Evolutionary conservation across 164 flowering plant genomes (phyloP).

Genomic region (Piper longum): DNA sequence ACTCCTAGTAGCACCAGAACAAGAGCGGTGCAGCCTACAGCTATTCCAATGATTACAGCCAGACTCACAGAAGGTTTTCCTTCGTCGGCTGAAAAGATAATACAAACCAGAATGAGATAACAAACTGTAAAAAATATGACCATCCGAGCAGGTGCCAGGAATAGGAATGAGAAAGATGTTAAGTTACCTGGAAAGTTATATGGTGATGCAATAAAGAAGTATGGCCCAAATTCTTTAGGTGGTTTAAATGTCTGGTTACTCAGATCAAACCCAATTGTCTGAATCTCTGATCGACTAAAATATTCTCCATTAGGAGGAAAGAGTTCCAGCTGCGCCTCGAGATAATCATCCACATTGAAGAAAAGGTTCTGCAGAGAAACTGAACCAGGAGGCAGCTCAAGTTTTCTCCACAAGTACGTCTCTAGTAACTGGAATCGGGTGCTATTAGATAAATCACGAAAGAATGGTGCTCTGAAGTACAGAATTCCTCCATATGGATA

Average conservation of each 20-base stretch:
- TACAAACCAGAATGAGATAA: neutral
- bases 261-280: slow-evolving; percentile 48
- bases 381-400: slow-evolving; percentile 67
- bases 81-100: slow-evolving; percentile 14
- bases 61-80: slow-evolving; percentile 20
- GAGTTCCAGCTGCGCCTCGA: slow-evolving; percentile 53
- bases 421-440: slow-evolving; percentile 52
- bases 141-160: neutral
- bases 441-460: slow-evolving; percentile 55
- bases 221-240: slow-evolving; percentile 51
- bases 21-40: slow-evolving; percentile 30
- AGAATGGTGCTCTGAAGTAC: slow-evolving; percentile 70
- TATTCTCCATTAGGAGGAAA: slow-evolving; percentile 54
- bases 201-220: slow-evolving; percentile 35
- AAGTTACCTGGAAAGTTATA: slow-evolving; percentile 42
- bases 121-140: neutral
- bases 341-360: slow-evolving; percentile 63
- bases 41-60: slow-evolving; percentile 30
- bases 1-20: slow-evolving; percentile 33
- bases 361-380: slow-evolving; percentile 53
- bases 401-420: slow-evolving; percentile 45
- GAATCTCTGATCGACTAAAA: slow-evolving; percentile 54
- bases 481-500: slow-evolving; percentile 71
- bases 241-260: slow-evolving; percentile 59
- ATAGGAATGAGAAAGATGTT: neutral